A percentile compares a stretch with the other conserved stretches of the same genome.
Conservation (phyloP, 148 eudicot genomes). For the Limonium bicolor region DNA sequence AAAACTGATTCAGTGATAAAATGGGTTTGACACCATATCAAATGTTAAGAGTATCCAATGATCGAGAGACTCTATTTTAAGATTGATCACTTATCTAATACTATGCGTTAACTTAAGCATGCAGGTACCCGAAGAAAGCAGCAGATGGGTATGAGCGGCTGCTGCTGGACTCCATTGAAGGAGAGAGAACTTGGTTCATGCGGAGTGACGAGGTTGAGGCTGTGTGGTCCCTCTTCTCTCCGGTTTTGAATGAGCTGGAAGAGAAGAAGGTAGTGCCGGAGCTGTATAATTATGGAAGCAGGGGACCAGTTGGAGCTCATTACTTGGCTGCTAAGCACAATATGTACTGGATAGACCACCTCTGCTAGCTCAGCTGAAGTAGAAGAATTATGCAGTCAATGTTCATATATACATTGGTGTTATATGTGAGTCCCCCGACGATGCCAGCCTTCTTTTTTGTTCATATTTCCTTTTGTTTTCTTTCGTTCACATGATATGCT, state of each 20-base stretch:
- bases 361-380: no score
- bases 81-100: no score
- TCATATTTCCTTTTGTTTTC: no score
- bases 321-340: slow-evolving; percentile 24
- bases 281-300: slow-evolving; percentile 15
- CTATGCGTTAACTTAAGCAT: no score
- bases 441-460: no score
- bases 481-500: no score
- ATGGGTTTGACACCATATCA: no score
- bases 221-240: slow-evolving; percentile 18
- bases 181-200: slow-evolving; percentile 26
- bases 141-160: slow-evolving; percentile 29
- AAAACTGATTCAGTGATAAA: no score
- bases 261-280: slow-evolving; percentile 18
- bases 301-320: slow-evolving; percentile 28
- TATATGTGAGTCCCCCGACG: no score
- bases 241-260: slow-evolving; percentile 16
- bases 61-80: slow-evolving; percentile 9
- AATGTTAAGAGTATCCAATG: slow-evolving; percentile 10
- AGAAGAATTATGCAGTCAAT: no score
- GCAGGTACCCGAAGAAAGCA: slow-evolving; percentile 20
- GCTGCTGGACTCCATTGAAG: slow-evolving; percentile 22
- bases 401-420: no score
- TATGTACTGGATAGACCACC: slow-evolving; percentile 10
- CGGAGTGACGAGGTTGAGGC: slow-evolving; percentile 30